Conservation (phyloP, 2,329 filamentous ascomycete species). For the Pseudopithomyces chartarum region DNA sequence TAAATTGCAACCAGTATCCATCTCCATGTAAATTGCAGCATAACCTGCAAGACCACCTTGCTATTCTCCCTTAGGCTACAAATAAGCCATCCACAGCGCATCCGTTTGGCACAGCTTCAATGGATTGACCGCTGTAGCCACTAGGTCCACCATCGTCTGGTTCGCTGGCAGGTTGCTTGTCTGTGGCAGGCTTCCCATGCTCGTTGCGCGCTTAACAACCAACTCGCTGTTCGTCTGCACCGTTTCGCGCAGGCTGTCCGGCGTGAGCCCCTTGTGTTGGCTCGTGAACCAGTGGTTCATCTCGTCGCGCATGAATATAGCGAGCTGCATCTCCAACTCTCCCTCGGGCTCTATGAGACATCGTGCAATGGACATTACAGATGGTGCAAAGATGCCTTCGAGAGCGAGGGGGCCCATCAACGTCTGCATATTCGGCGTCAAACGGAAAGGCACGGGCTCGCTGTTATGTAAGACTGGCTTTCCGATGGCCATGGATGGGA, state of each 20-base stretch:
- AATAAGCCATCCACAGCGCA: slow-evolving; percentile 95
- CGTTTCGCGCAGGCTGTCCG: slow-evolving; percentile 74
- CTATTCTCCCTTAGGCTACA: slow-evolving; percentile 54
- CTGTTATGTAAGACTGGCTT: slow-evolving; percentile 94
- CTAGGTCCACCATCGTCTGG: slow-evolving; percentile 94
- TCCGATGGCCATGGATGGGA: slow-evolving; percentile 82
- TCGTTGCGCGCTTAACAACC: slow-evolving; percentile 88
- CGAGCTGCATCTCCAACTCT: slow-evolving; percentile 93
- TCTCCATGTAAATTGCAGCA: background rate
- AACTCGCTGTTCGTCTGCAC: slow-evolving; percentile 87
- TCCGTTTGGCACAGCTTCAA: slow-evolving; percentile 87
- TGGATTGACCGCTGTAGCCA: slow-evolving; percentile 91
- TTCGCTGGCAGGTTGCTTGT: slow-evolving; percentile 84
- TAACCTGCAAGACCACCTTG: background rate
- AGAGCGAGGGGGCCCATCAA: slow-evolving; percentile 95
- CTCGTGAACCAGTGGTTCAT: slow-evolving; percentile 97
- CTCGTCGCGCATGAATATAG: slow-evolving; percentile 94
- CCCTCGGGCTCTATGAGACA: slow-evolving; percentile 81
- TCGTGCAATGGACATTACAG: slow-evolving; percentile 94
- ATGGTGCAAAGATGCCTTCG: slow-evolving; percentile 94
- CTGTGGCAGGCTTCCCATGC: slow-evolving; percentile 76
- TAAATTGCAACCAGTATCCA: background rate
- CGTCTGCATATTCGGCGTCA: slow-evolving; percentile 94
- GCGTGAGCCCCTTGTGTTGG: slow-evolving; percentile 67
- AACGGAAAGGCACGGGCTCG: slow-evolving; percentile 94